Evolutionary conservation across 208 protist genomes (phyloP), one percentile per base, ranked within the genome.

Genomic region (Paratrypanosoma confusum): DNA sequence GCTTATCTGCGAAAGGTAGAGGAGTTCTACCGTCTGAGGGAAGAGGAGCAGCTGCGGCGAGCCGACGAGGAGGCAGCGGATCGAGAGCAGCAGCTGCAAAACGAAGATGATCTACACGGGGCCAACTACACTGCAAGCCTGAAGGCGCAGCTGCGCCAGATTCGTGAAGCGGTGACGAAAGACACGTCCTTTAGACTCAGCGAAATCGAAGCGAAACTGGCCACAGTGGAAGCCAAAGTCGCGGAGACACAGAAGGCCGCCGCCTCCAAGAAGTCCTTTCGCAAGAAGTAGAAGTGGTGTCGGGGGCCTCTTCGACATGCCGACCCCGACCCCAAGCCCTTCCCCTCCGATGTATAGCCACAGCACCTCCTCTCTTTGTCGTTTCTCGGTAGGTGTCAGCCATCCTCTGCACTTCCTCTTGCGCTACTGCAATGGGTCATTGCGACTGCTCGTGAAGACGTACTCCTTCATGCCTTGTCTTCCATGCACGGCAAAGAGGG

Each of bases 201-300:
- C 53, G 48, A 58, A n/a, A 69, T 89, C 22, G 85, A 93, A 50
- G 49, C 63, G 29, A 80, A 78, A 40, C 61, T 93, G 11, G 39
- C 47, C 3, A 70, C 54, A 5, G 63, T 93, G 34, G 85, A 93
- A 42, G 65, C 65, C 28, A 81, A 87, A 37, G 70, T 93, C 26
- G 68, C 44, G 1, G 71, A 76, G 20, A 7, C 22, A 0, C 43
- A 57, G 20, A 37, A 20, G 11, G 35, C 55, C 10, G 21, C 24
- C 10, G 62, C 62, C 1, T 50, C 68, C 21, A 39, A 36, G 13
- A 47, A 65, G 46, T 32, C 44, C 11, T 50, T 32, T 5, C 23
- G 40, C 7, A 72, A 69, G 21, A 77, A 78, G 46, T 74, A 69
- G 58, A 58, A 56, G 52, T 52, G 38, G 40, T n/a, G n/a, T n/a